These are phyloP conservation scores for Zymoseptoria crescenta DNA, from an alignment of 2,329 filamentous ascomycete genomes.

Conservation along the genomic window DNA sequence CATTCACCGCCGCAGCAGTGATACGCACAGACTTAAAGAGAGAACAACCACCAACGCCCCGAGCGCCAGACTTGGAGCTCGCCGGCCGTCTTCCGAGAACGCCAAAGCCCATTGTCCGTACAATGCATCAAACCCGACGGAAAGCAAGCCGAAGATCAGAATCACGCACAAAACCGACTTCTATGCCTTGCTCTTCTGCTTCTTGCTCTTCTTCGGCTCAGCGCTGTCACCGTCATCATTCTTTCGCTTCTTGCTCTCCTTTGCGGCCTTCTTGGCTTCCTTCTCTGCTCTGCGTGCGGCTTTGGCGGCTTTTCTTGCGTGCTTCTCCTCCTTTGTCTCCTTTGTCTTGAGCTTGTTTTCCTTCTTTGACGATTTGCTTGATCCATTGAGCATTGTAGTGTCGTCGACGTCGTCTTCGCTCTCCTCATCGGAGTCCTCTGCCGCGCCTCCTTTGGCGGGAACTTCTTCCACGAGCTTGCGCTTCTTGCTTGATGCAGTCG, in stretches of 20 bases:
- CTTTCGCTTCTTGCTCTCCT: conserved; percentile 29
- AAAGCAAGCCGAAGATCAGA: background rate
- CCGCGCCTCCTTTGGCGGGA: conserved; percentile 33
- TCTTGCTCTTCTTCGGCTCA: conserved; percentile 48
- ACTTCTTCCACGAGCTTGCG: conserved; percentile 44
- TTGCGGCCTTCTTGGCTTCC: conserved; percentile 13
- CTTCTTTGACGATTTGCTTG: conserved; percentile 13
- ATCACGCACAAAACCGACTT: background rate
- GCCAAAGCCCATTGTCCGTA: background rate
- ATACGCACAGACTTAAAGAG: background rate
- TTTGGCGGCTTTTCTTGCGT: conserved; percentile 21
- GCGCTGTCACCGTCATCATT: conserved; percentile 35
- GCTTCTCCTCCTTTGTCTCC: conserved; percentile 20
- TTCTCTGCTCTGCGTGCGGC: conserved; percentile 32
- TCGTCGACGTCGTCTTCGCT: conserved; percentile 30
- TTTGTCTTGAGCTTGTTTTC: conserved; percentile 24
- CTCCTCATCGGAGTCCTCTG: conserved; percentile 34
- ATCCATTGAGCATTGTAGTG: conserved; percentile 9
- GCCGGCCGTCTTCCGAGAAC: background rate
- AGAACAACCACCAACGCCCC: background rate
- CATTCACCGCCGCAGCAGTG: background rate
- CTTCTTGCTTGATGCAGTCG: conserved; percentile 36
- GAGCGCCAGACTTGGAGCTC: background rate
- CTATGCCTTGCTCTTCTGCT: conserved; percentile 22
- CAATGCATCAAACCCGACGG: background rate